Evolutionary conservation across 2,329 filamentous ascomycete species (phyloP).

Genomic region (Hymenoscyphus occultus): DNA sequence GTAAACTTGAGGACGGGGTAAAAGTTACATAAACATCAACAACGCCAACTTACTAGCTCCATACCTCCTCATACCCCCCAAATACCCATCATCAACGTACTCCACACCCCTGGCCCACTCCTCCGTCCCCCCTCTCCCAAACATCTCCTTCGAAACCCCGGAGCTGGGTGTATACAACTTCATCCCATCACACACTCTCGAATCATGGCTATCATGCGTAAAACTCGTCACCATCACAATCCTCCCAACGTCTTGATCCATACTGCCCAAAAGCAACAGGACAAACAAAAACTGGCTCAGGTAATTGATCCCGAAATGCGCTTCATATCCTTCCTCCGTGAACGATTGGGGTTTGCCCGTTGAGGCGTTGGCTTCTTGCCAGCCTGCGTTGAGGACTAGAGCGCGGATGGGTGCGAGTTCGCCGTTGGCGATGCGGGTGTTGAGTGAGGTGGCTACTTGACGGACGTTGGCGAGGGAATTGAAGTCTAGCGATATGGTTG

Average conservation of each 20-base stretch:
- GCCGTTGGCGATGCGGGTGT: constrained; percentile 15
- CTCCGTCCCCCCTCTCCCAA: constrained; percentile 3
- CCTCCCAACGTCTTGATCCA: constrained; percentile 35
- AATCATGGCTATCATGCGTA: constrained; percentile 34
- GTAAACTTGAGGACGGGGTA: neutral
- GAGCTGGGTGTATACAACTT: constrained; percentile 19
- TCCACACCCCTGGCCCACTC: constrained; percentile 8
- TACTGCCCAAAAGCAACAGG: constrained; percentile 35
- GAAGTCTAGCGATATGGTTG: constrained; percentile 16
- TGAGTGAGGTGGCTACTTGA: constrained; percentile 16
- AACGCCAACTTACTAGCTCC: constrained; percentile 17
- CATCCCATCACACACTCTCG: neutral
- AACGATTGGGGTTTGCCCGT: constrained; percentile 28
- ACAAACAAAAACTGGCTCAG: constrained; percentile 37
- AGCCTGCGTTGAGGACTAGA: constrained; percentile 20
- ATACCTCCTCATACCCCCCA: constrained; percentile 17
- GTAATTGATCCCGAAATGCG: constrained; percentile 36
- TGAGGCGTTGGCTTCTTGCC: constrained; percentile 23
- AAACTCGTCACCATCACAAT: constrained; percentile 36
- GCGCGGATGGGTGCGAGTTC: constrained; percentile 19
- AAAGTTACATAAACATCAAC: constrained; percentile 17
- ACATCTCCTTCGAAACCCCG: constrained; percentile 8
- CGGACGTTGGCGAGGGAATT: neutral
- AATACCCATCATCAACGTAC: constrained; percentile 15
- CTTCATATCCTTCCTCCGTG: constrained; percentile 37